Conservation (phyloP, 176 grass and related monocot genomes). For the Oryza meyeriana region DNA sequence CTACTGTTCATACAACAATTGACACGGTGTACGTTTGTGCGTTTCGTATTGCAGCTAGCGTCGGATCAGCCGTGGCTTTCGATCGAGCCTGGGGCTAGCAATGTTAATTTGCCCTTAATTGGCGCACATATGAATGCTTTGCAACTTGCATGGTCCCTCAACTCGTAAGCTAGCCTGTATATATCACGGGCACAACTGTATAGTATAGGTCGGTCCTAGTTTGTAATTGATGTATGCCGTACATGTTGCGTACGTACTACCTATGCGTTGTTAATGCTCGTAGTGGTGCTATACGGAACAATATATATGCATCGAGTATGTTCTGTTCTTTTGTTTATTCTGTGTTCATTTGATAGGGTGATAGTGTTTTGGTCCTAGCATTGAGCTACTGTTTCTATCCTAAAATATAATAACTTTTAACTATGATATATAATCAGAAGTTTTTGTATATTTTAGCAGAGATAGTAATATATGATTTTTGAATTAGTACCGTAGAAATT, state of each 20-base stretch:
- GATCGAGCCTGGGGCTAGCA: background rate
- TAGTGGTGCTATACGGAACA: background rate
- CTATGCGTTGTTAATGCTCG: background rate
- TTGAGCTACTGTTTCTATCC: too few species aligned
- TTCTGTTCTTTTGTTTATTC: background rate
- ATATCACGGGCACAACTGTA: background rate
- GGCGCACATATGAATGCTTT: too few species aligned
- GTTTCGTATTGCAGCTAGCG: background rate
- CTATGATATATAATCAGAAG: too few species aligned
- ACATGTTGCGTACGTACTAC: background rate
- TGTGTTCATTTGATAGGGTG: background rate
- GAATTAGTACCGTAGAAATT: background rate
- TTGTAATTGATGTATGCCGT: background rate
- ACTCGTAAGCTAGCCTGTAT: background rate
- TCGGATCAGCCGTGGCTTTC: background rate
- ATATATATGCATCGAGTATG: background rate
- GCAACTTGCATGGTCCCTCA: background rate
- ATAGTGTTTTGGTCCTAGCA: background rate
- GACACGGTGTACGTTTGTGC: background rate
- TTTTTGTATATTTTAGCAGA: too few species aligned
- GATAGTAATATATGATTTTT: background rate
- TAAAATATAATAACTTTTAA: too few species aligned
- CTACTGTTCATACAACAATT: too few species aligned
- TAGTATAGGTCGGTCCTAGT: background rate
- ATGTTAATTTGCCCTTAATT: too few species aligned